Base-by-base conservation (phyloP, 345 rosid species). In the Citropsis articulata region DNA sequence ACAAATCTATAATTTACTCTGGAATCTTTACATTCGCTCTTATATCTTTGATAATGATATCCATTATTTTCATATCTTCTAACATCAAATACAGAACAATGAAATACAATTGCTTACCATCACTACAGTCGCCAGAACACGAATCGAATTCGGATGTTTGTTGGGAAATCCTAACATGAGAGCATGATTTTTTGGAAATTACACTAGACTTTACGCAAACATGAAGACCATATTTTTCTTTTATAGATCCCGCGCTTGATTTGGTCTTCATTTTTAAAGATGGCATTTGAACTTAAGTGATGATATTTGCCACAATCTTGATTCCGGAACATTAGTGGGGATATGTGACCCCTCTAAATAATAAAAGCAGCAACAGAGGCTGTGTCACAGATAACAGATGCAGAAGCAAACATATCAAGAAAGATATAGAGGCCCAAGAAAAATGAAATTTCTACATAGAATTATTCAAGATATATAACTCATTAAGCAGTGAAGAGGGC, bases 191-290 rank as follows among this genome's bases (percentile, higher is more conserved):
- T 77, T 91, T 91, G 67, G 88, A 86, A 81, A 91, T 88, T 69
- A 81, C 67, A 76, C 83, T 81, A 66, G 94, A 91, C 77, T 82
- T 88, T 42, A 81, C 84, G 71, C 91, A 84, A 72, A 91, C 90
- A 73, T 77, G 82, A 69, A 88, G 91, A 83, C 87, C 83, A 59
- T 76, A 82, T 66, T 82, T 89, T 84, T 86, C 92, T 79, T 84
- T 78, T 79, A 82, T 61, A 75, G 88, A 78, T 63, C 82, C 83
- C 36, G 68, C 70, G 85, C 84, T 82, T 72, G 77, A 61, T 77
- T 85, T 91, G 84, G 87, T 73, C 88, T 89, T 89, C 92, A 91
- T 89, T 84, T 85, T 88, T 83, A 85, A 50, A n/a, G 91, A 82
- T 88, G 94, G 94, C 94, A 91, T 91, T 89, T 89, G 92, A 83